Base-by-base conservation (phyloP, 495 filamentous ascomycete genomes). In the Neurospora sp. region DNA sequence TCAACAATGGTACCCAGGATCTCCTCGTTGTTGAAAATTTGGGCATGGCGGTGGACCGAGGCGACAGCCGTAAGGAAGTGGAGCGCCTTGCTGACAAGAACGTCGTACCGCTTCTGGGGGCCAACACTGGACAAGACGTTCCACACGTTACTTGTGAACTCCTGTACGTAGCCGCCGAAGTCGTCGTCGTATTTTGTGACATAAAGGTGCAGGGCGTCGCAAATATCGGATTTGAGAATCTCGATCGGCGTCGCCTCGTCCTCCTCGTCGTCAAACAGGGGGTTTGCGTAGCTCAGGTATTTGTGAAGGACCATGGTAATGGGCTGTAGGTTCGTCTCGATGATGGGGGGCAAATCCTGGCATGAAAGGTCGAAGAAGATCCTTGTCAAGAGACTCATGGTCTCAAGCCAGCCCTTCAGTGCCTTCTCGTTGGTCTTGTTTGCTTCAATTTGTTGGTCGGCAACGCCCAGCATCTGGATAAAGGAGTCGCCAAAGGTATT, bases 291-390 rank as follows among this genome's bases (percentile, higher is more conserved):
- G 11, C 88, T 90, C 39, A 99, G 88, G 80, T 98, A 99, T 77
- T 97, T 98, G 83, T 97, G 93, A 5, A 98, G 86, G 6, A 98
- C 84, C 12, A 84, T 81, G 18, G 93, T 91, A 75, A 99, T 91
- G 49, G 88, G 87, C 12, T 86, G 77, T 60, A 98, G 86, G 77
- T 96, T 90, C 42, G 96, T 90, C 85, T 96, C 93, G 80, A 99
- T 97, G 76, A 92, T 89, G 9, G 95, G 94, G 11, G 96, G 93
- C 72, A 99, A 88, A 80, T 99, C 96, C 80, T 99, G 96, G 81
- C 92, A 97, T 40, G 94, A 96, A 14, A 99, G 89, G 82, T 99
- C 96, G 84, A 95, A 97, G 78, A 97, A 90, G 44, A 99, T 86
- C 83, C 97, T 95, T 73, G 97, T 86, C 74, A 97, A 88, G 35